Evolutionary conservation across 352 stramenopile genomes (phyloP), one percentile per base, ranked within the genome.

Genomic region (Heterotrichella gracilis): DNA sequence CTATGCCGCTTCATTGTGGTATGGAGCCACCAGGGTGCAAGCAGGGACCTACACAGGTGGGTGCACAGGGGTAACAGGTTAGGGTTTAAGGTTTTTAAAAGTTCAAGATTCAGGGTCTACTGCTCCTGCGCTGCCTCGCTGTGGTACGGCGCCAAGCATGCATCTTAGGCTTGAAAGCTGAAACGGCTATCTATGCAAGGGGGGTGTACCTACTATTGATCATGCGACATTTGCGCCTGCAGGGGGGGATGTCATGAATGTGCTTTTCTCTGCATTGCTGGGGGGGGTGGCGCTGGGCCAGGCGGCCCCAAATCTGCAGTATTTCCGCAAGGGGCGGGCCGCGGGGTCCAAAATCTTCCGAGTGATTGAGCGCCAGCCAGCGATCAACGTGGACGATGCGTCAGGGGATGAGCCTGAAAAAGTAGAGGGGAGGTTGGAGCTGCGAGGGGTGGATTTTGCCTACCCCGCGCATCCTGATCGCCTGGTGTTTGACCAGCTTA

Each of bases 361-460:
- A 2, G 68, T 71, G 14, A 75, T 75, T 22, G 73, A 75, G 1
- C 42, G 69, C 19, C 17, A 68, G 17, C 70, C 72, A 22, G 14
- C 21, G n/a, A 76, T 74, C 3, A 63, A 74, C 24, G 53, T 25
- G 2, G 23, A 63, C 25, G 42, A 69, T 20, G 70, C 68, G 19
- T 2, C 19, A 14, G n/a, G 3, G 3, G 3, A 19, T 20, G 25
- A 53, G 20, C 9, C n/a, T n/a, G 71, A 72, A 1, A 70, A 73
- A 0, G 40, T 40, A 2, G 25, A 73, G 13, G 75, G 73, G 0
- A 25, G 76, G 0, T 85, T 87, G 4, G 74, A 80, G 13, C 90
- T 96, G 70, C 42, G 87, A 24, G 75, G 93, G 70, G 81, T 96
- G 3, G 70, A 66, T 2, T 95, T 95, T 74, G 75, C 79, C 0